A percentile compares a stretch with the other conserved stretches of the same genome.
Conservation (phyloP, 202 grass and related monocot species). For the Zizania palustris region DNA sequence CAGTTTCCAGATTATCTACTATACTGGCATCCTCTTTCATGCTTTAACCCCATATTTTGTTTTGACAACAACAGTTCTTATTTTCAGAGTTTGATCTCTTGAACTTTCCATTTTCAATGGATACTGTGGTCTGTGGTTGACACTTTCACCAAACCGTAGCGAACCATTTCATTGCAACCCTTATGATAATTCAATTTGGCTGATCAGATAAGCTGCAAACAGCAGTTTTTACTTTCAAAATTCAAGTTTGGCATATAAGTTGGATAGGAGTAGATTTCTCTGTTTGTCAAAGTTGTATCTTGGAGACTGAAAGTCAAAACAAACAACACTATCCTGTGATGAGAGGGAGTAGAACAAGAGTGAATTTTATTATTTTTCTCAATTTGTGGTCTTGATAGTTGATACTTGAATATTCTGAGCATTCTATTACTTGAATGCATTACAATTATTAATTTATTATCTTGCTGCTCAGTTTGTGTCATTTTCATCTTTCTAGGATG, state of each 20-base stretch:
- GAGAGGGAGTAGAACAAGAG: not conserved
- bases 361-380: not conserved
- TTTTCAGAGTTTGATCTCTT: conserved; percentile 4
- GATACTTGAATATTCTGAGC: conserved; percentile 38
- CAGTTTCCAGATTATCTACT: conserved; percentile 14
- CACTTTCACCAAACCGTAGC: not conserved
- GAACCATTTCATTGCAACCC: not conserved
- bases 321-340: not conserved
- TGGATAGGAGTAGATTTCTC: not conserved
- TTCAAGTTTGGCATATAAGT: not conserved
- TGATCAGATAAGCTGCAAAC: conserved; percentile 25
- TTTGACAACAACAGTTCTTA: not conserved
- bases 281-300: conserved; percentile 3
- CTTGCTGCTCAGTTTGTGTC: conserved; percentile 30
- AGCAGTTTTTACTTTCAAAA: not conserved
- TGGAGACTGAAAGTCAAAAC: conserved; percentile 7
- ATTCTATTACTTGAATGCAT: conserved; percentile 22
- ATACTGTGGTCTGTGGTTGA: conserved; percentile 12
- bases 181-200: conserved; percentile 12
- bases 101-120: conserved; percentile 8
- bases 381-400: conserved; percentile 25
- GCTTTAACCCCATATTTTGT: conserved; percentile 10
- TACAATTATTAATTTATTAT: conserved; percentile 21
- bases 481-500: conserved; percentile 66
- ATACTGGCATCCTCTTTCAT: conserved; percentile 9